Conservation (phyloP, 768 basidiomycete genomes). For the Kwoniella shandongensis region DNA sequence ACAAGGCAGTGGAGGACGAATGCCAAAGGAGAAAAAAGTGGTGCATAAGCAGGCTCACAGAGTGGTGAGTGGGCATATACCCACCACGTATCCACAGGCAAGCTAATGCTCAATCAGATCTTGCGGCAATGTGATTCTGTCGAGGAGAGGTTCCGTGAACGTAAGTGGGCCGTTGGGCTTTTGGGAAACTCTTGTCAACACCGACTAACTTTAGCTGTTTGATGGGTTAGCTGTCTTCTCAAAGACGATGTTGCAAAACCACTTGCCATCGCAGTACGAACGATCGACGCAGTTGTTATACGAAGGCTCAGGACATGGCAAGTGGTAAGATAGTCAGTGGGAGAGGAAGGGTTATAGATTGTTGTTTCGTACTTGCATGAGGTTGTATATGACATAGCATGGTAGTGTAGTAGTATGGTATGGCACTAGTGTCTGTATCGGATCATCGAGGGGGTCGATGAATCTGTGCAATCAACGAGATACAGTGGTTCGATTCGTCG, state of each 20-base stretch:
- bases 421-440: no score
- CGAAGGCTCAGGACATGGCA: slow-evolving; percentile 28
- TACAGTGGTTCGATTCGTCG: no score
- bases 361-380: background rate
- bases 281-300: slow-evolving; percentile 39
- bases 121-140: slow-evolving; percentile 38
- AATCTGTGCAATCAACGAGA: no score
- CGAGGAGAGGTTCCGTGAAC: slow-evolving; percentile 45
- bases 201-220: background rate
- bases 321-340: slow-evolving; percentile 2
- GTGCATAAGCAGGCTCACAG: slow-evolving; percentile 28
- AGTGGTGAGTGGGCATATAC: slow-evolving; percentile 16
- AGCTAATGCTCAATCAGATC: slow-evolving; percentile 18
- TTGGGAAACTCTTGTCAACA: background rate
- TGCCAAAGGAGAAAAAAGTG: slow-evolving; percentile 9
- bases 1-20: background rate
- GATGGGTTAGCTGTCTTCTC: slow-evolving; percentile 38
- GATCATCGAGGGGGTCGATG: no score
- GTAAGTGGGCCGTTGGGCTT: slow-evolving; percentile 23
- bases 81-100: background rate
- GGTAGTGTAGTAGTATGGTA: slow-evolving; percentile 5
- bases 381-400: background rate
- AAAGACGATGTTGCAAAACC: slow-evolving; percentile 46
- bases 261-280: slow-evolving; percentile 46
- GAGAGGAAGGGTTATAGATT: background rate